Evolutionary conservation across 1,284 basidiomycete species (phyloP).

Genomic region (Leccinum fuscescens): DNA sequence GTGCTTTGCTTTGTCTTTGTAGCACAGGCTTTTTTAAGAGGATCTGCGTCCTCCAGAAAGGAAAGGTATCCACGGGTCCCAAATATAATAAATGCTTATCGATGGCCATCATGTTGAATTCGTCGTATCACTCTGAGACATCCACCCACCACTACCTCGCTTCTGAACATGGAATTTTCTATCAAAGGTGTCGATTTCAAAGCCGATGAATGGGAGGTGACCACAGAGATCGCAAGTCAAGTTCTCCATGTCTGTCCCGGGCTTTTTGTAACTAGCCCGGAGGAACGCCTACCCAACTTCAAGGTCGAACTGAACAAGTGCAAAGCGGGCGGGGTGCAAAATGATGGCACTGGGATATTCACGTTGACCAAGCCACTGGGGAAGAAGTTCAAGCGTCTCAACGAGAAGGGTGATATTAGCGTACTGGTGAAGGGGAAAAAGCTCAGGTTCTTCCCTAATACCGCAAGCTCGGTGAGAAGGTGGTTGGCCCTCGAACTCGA

Average conservation of each 20-base stretch:
- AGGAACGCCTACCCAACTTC: conserved; percentile 53
- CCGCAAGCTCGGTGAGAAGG: conserved; percentile 18
- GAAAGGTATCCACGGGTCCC: conserved; percentile 2
- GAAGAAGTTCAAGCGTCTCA: conserved; percentile 45
- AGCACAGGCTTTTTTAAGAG: not conserved
- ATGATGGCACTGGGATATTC: conserved; percentile 56
- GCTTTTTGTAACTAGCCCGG: conserved; percentile 35
- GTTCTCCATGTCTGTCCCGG: conserved; percentile 52
- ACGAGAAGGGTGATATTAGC: conserved; percentile 36
- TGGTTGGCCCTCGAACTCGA: conserved; percentile 38
- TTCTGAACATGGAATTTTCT: conserved; percentile 47
- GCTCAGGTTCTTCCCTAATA: conserved; percentile 27
- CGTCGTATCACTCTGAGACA: not conserved
- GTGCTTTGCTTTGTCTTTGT: not conserved
- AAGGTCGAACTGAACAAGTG: conserved; percentile 48
- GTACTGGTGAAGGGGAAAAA: conserved; percentile 39
- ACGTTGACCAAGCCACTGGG: conserved; percentile 43
- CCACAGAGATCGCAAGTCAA: conserved; percentile 45
- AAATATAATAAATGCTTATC: conserved; percentile 7
- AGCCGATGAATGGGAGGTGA: conserved; percentile 56
- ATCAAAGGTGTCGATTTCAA: conserved; percentile 47
- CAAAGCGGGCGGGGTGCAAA: conserved; percentile 49
- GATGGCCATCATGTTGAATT: conserved; percentile 1
- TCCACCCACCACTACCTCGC: not conserved
- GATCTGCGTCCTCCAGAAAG: conserved; percentile 14